Evolutionary conservation across 2,329 filamentous ascomycete genomes (phyloP).

Genomic region (Xylariaceae sp.): DNA sequence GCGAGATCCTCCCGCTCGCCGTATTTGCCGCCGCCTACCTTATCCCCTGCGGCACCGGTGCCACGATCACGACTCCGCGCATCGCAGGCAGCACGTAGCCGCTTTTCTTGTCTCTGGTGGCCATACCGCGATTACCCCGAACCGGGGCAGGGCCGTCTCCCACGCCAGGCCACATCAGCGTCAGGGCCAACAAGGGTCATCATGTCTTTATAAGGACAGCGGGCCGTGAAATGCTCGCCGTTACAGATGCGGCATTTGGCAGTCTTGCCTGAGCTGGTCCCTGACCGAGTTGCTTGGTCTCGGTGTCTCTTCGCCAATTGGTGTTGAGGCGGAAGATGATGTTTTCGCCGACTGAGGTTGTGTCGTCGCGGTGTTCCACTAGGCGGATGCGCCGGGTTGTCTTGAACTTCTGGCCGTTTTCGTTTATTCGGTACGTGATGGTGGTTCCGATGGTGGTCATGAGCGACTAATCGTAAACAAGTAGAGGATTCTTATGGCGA

Average conservation of each 20-base stretch:
- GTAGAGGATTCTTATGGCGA: too few species aligned
- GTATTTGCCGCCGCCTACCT: slow-evolving; percentile 82
- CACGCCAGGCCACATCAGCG: slow-evolving; percentile 52
- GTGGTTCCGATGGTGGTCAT: slow-evolving; percentile 52
- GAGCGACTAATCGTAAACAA: too few species aligned
- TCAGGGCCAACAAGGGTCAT: slow-evolving; percentile 77
- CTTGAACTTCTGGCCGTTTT: slow-evolving; percentile 93
- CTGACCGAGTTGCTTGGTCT: slow-evolving; percentile 70
- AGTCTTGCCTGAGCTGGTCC: slow-evolving; percentile 93
- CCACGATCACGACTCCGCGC: slow-evolving; percentile 61
- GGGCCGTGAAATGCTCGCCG: slow-evolving; percentile 97
- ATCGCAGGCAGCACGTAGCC: slow-evolving; percentile 94
- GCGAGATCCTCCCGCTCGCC: slow-evolving; percentile 92
- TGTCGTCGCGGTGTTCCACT: slow-evolving; percentile 88
- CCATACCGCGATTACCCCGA: slow-evolving; percentile 36
- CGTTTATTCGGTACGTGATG: slow-evolving; percentile 84
- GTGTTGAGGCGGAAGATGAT: slow-evolving; percentile 91
- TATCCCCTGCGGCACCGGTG: slow-evolving; percentile 61
- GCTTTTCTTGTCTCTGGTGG: slow-evolving; percentile 61
- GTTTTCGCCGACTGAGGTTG: slow-evolving; percentile 93
- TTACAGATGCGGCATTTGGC: slow-evolving; percentile 99
- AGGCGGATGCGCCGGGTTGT: slow-evolving; percentile 93
- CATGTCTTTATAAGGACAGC: slow-evolving; percentile 99
- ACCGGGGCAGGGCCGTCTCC: slow-evolving; percentile 45
- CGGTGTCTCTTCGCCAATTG: slow-evolving; percentile 89